Evolutionary conservation across 805 yeast species (phyloP), one percentile per base, ranked within the genome.

Genomic region (Myxozyma neotropica): DNA sequence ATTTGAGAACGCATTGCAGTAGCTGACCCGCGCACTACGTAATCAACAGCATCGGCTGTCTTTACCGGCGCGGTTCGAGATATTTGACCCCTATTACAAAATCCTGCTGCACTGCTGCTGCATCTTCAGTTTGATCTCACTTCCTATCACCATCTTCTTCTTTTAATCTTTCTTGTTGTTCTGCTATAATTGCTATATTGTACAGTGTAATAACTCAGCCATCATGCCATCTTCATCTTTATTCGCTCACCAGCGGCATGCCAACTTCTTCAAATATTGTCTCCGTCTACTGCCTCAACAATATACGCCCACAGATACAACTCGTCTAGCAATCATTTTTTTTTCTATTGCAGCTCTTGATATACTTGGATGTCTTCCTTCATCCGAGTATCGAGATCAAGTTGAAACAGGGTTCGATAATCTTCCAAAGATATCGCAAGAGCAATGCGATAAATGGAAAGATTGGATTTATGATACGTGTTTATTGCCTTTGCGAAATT

Each of bases 261-360:
- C 57, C 4, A 44, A 56, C 4, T 86, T 78, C 79, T 73, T 83
- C 74, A 66, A 76, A 58, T 71, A 85, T 61, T 81, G 86, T 63
- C 73, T 86, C 39, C 70, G 70, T 1, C 67, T 85, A 15, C 75
- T 87, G 4, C 92, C 93, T 0, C 66, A 79, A 1, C 73, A 77
- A 17, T 79, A 77, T 21, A 86, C 88, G 65, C 67, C 80, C 0
- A 85, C 86, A 59, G 96, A 88, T 67, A 80, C 89, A 4, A 87
- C 86, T 67, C 83, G 81, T 63, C 69, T 89, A 49, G 83, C 93
- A 4, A 72, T 91, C n/a, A 75, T 85, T 1, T 88, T 85, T 70
- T 89, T 89, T 69, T 79, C 88, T 44, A 69, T 90, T 0, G 78
- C 81, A 33, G 92, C 91, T 0, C 75, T 86, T 12, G 81, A 78